These are phyloP conservation scores for Diaporthe australafricana DNA, from an alignment of 2,329 filamentous ascomycete genomes.

Conservation along the genomic window DNA sequence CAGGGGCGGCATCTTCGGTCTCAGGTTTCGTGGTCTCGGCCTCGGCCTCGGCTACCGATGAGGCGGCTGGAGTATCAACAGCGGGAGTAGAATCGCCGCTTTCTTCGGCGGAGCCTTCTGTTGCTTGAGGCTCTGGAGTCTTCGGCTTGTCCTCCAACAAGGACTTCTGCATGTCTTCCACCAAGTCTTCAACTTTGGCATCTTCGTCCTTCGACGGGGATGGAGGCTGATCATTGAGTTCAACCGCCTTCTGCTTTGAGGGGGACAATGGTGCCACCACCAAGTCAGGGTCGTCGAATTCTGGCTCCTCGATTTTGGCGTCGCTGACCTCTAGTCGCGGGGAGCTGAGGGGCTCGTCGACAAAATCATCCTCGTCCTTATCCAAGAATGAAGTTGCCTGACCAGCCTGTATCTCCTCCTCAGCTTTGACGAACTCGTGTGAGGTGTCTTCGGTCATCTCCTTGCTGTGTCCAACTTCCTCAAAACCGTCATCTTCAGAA, in stretches of 20 bases:
- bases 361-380: slow-evolving; percentile 79
- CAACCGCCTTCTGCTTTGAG: slow-evolving; percentile 50
- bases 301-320: slow-evolving; percentile 63
- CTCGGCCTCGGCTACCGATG: slow-evolving; percentile 33
- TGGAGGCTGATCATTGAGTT: slow-evolving; percentile 16
- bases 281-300: slow-evolving; percentile 67
- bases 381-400: slow-evolving; percentile 58
- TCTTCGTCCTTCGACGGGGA: slow-evolving; percentile 18
- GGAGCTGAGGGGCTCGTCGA: slow-evolving; percentile 81
- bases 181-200: slow-evolving; percentile 39
- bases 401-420: slow-evolving; percentile 60
- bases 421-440: slow-evolving; percentile 74
- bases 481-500: slow-evolving; percentile 91
- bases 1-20: slow-evolving; percentile 35
- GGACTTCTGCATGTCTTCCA: slow-evolving; percentile 38
- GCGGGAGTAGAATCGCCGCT: slow-evolving; percentile 30
- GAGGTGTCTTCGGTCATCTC: slow-evolving; percentile 80
- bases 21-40: slow-evolving; percentile 26
- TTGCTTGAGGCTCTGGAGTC: slow-evolving; percentile 29
- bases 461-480: slow-evolving; percentile 80
- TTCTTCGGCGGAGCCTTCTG: slow-evolving; percentile 14
- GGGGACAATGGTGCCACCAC: slow-evolving; percentile 70
- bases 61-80: slow-evolving; percentile 30
- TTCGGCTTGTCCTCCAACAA: slow-evolving; percentile 29
- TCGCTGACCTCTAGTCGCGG: slow-evolving; percentile 72